Evolutionary conservation across 306 rosid species (phyloP), one percentile per base, ranked within the genome.

Genomic region (Senna siamea): DNA sequence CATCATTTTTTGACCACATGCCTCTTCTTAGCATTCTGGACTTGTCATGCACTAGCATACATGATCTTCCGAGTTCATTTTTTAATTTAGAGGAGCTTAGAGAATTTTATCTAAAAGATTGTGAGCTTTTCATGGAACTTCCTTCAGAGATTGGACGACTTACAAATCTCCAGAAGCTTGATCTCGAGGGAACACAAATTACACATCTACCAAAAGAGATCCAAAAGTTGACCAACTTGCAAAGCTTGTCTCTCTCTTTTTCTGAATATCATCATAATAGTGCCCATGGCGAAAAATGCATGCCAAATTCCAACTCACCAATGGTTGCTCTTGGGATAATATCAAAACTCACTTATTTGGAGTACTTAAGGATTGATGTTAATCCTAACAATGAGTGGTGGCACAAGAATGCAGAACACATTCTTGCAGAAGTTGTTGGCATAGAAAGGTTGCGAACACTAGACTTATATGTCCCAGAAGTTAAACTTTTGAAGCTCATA

Each of bases 371-470:
- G 34, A 32, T 73, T 58, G 58, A 12, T 46, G 77, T 59, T 38
- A 44, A 44, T 15, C 34, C 69, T 6, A 69, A 73, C 12, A 66
- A 46, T 8, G 13, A 17, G 32, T 14, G 69, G 69, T 73, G 78
- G 78, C 6, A 11, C 66, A 17, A 8, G 0, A 10, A 34, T 12
- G 34, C 46, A 0, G 56, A 30, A 32, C 9, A 1, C 7, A 47
- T 60, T 60, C 63, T 11, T 73, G 3, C 1, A 5, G 13, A 44
- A 60, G 2, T 73, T 1, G 4, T 9, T 22, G 34, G 22, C 19
- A 18, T 73, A 18, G 0, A 13, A 20, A 4, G 2, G 4, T 28
- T 73, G 15, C 6, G 1, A 11, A 19, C 5, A 32, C 60, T 73
- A 2, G 11, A 50, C 6, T 20, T 73, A 9, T 60, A 17, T 19